Evolutionary conservation across 225 moss, liverwort and hornwort genomes (phyloP).

Genomic region (Pleurozium schreberi): DNA sequence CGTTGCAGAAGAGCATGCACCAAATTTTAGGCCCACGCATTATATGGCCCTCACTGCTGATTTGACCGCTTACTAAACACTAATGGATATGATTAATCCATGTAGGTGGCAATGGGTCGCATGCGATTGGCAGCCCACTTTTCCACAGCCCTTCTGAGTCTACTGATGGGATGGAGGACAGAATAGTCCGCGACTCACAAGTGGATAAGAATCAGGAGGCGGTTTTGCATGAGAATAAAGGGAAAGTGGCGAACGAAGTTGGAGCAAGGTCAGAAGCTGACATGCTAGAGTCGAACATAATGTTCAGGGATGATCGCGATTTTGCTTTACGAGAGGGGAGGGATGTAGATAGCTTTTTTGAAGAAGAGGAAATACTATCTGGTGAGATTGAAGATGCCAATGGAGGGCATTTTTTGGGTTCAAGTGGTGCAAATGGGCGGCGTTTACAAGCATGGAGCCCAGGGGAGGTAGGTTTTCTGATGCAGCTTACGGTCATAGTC

Average conservation of each 20-base stretch:
- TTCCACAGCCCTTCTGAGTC: conserved; percentile 35
- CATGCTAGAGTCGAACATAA: conserved; percentile 28
- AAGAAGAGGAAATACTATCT: conserved; percentile 12
- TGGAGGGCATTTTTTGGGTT: conserved; percentile 17
- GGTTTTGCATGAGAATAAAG: conserved; percentile 8
- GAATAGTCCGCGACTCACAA: not conserved
- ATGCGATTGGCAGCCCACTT: conserved; percentile 28
- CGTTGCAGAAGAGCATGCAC: not conserved
- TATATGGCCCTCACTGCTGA: not conserved
- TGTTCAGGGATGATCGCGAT: conserved; percentile 35
- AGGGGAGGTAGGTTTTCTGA: conserved; percentile 29
- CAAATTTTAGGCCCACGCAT: not conserved
- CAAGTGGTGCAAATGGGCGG: conserved; percentile 33
- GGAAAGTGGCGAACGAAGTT: conserved; percentile 7
- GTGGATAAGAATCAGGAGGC: not conserved
- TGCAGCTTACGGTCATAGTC: not conserved
- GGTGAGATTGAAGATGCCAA: conserved; percentile 17
- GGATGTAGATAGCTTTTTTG: conserved; percentile 32
- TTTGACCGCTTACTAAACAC: not conserved
- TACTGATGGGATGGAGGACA: conserved; percentile 7
- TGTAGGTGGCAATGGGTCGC: conserved; percentile 32
- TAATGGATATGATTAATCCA: not conserved
- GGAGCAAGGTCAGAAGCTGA: conserved; percentile 21
- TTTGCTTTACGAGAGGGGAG: conserved; percentile 37
- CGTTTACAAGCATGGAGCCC: conserved; percentile 45